Evolutionary conservation across 441 rosid species (phyloP).

Genomic region (Syzygium syzygioides): DNA sequence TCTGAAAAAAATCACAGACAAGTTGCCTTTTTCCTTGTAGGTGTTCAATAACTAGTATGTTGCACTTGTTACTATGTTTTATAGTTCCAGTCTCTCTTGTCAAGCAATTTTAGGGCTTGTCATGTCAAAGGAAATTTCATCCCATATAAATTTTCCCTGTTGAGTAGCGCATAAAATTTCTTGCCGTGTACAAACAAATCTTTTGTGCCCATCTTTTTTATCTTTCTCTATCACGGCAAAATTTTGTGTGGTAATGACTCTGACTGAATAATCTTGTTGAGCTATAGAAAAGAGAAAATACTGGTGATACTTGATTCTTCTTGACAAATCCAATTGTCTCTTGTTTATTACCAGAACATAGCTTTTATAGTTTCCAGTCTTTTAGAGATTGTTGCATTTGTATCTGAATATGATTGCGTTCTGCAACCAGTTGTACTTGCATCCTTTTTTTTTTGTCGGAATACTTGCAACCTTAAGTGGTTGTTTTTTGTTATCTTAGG

Average conservation of each 20-base stretch:
- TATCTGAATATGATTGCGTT: neutral
- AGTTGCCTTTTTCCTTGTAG: constrained; percentile 98
- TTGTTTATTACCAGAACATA: neutral
- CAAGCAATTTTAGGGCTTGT: neutral
- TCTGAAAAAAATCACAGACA: constrained; percentile 94
- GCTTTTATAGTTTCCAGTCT: neutral
- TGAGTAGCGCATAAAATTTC: neutral
- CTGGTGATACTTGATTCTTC: neutral
- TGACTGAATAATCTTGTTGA: neutral
- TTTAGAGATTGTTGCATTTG: neutral
- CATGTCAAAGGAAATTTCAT: neutral
- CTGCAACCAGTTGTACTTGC: neutral
- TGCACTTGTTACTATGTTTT: constrained; percentile 9
- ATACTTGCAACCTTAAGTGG: neutral
- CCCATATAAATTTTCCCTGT: neutral
- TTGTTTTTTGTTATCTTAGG: neutral
- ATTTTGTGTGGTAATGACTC: neutral
- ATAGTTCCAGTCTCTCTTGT: neutral
- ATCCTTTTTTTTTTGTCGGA: too few species aligned
- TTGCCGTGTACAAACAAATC: neutral
- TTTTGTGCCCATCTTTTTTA: neutral
- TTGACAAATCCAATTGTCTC: neutral
- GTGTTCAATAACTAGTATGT: constrained; percentile 36
- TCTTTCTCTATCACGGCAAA: neutral
- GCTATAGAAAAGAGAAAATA: neutral